Base-by-base conservation (phyloP, 2,329 filamentous ascomycete genomes). In the Trematosphaeria pertusa region DNA sequence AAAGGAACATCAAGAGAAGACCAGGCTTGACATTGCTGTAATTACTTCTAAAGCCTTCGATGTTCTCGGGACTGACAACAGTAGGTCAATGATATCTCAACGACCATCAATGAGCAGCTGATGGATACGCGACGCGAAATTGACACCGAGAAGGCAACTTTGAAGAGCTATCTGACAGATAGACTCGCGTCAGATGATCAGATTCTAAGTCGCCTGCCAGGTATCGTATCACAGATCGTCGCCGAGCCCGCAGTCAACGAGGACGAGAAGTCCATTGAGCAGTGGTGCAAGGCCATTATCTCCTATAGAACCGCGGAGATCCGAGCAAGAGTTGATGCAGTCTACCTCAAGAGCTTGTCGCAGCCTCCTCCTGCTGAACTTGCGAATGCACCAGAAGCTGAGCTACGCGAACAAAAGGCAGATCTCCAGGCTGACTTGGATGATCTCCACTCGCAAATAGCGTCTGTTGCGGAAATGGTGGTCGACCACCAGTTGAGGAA, bases 391-490 rank as follows among this genome's bases (percentile, higher is more conserved):
- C 26, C 61, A 4, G 59, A 63, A 3, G 73, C 72, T 4, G 80
- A 83, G 37, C 75, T 80, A 8, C 73, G 71, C 11, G 75, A 78
- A 3, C 79, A 82, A 18, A 77, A 81, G 18, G 70, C 71, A 5
- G 78, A 78, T 1, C 64, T 87, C 2, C 81, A 86, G 58, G 80
- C 81, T 22, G 87, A 89, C 60, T 75, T 90, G 1, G 85, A 88
- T 54, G 87, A 85, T 4, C 74, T 90, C 3, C 86, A 87, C 56
- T 75, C 84, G 0, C 87, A 90, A 62, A 85, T 90, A 31, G 73
- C 87, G 0, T 83, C 86, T 0, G 84, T 90, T 2, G 82, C 86
- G 5, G 83, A 87, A 52, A 89, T 90, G 83, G 83, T 86, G 0
- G 78, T 86, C 1, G 85, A 89, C 54, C 82, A 87, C 57, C 84